A percentile compares a stretch with the other conserved stretches of the same genome.
phyloP scores from a whole-genome alignment of 257 asterid genomes.

The Plantago elongata region DNA sequence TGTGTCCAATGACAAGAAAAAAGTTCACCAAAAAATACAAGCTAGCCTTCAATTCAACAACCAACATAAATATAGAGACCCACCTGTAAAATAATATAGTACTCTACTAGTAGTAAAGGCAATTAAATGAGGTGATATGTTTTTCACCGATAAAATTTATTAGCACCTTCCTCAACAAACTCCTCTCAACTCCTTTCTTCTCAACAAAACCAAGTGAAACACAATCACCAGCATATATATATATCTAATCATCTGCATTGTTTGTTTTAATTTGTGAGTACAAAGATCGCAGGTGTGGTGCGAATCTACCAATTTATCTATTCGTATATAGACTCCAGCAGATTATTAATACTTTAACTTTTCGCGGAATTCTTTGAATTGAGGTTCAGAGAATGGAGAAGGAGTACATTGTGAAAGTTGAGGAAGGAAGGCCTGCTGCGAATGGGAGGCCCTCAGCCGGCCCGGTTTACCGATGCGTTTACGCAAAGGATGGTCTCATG shows the following conservation, averaged over 20 bases:
- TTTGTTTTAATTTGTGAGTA: too few relatives aligned
- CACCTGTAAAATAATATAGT: slow-evolving; percentile 29
- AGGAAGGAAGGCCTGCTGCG: slow-evolving; percentile 39
- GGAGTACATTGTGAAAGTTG: slow-evolving; percentile 48
- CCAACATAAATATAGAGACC: slow-evolving; percentile 40
- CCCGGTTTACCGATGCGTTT: slow-evolving; percentile 61
- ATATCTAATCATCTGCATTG: neutral
- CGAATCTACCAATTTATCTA: too few relatives aligned
- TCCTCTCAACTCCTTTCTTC: slow-evolving; percentile 1
- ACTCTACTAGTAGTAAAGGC: neutral
- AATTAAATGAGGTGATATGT: neutral
- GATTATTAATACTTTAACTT: neutral
- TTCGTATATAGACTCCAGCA: neutral
- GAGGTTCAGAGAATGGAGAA: slow-evolving; percentile 33
- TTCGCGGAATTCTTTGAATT: neutral
- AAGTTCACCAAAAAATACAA: too few relatives aligned
- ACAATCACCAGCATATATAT: neutral
- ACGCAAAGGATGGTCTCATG: slow-evolving; percentile 62
- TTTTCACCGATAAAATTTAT: slow-evolving; percentile 21
- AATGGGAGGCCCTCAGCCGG: slow-evolving; percentile 66
- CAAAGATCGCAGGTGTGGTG: too few relatives aligned
- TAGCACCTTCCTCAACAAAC: slow-evolving; percentile 16
- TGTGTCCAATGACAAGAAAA: too few relatives aligned
- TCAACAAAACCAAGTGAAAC: neutral
- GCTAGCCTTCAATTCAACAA: slow-evolving; percentile 21